Conservation (phyloP, 2,329 filamentous ascomycete genomes). For the Metarhizium rileyi region DNA sequence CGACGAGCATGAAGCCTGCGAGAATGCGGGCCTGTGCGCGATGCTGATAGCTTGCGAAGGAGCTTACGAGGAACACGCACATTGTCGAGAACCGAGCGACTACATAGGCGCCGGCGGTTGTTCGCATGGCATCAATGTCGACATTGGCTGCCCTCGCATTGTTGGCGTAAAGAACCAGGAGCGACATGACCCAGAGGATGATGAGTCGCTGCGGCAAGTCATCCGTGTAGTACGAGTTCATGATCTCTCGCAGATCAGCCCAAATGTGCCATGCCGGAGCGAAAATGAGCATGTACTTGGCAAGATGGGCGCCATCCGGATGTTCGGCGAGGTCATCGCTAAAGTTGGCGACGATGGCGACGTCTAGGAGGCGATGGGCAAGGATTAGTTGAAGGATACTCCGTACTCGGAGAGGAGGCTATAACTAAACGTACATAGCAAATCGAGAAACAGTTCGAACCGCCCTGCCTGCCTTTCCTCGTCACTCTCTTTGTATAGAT, state of each 20-base stretch:
- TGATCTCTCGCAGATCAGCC: constrained; percentile 38
- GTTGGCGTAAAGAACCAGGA: constrained; percentile 38
- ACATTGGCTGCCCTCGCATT: constrained; percentile 34
- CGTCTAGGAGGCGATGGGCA: constrained; percentile 16
- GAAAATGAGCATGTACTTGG: constrained; percentile 39
- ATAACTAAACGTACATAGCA: constrained; percentile 27
- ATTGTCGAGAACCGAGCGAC: constrained; percentile 32
- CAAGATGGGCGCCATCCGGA: constrained; percentile 30
- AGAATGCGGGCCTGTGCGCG: constrained; percentile 34
- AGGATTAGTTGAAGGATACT: not conserved
- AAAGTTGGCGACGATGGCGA: constrained; percentile 40
- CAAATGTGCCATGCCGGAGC: constrained; percentile 40
- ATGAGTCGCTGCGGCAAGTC: constrained; percentile 36
- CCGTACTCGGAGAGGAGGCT: not conserved
- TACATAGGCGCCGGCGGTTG: constrained; percentile 36
- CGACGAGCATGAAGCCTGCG: constrained; percentile 30
- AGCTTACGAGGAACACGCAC: constrained; percentile 30
- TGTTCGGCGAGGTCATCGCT: constrained; percentile 37
- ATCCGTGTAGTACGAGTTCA: constrained; percentile 44
- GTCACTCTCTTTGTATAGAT: constrained; percentile 30
- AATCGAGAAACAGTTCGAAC: constrained; percentile 40
- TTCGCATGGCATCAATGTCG: constrained; percentile 33
- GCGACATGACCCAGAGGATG: constrained; percentile 41
- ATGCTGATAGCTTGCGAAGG: constrained; percentile 37
- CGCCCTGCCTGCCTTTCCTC: constrained; percentile 34